Conservation (phyloP, 305 asterid species). For the Fraxinus paxiana region DNA sequence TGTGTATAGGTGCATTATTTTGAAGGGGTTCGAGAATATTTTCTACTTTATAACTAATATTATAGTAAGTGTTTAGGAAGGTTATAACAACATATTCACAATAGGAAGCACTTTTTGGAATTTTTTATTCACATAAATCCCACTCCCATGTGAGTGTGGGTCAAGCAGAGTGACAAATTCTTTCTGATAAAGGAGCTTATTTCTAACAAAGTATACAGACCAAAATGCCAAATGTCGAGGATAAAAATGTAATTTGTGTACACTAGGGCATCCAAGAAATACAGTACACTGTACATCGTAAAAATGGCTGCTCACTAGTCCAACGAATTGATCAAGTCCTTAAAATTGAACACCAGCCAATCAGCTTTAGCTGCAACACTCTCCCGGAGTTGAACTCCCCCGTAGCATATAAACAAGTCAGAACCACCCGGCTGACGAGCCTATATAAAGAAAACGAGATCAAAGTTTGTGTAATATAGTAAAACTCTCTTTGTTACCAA, state of each 20-base stretch:
- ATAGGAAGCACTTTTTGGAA: too few species aligned
- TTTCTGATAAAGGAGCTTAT: too few species aligned
- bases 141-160: too few species aligned
- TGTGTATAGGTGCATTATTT: neutral
- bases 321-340: slow-evolving; percentile 64
- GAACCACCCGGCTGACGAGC: slow-evolving; percentile 92
- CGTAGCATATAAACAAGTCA: slow-evolving; percentile 77
- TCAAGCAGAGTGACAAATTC: too few species aligned
- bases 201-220: neutral
- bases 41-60: too few species aligned
- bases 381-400: slow-evolving; percentile 77
- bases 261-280: neutral
- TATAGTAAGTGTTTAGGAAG: too few species aligned
- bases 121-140: too few species aligned
- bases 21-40: neutral
- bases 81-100: too few species aligned
- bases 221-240: neutral
- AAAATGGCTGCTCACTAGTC: slow-evolving; percentile 24
- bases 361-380: slow-evolving; percentile 81
- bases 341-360: slow-evolving; percentile 79
- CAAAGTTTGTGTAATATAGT: neutral
- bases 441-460: slow-evolving; percentile 28
- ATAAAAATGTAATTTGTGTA: neutral
- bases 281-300: neutral
- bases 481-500: neutral